A percentile compares a stretch with the other conserved stretches of the same genome.
Evolutionary conservation across 768 basidiomycete genomes (phyloP).

Genomic region (Daedaleopsis nitida): DNA sequence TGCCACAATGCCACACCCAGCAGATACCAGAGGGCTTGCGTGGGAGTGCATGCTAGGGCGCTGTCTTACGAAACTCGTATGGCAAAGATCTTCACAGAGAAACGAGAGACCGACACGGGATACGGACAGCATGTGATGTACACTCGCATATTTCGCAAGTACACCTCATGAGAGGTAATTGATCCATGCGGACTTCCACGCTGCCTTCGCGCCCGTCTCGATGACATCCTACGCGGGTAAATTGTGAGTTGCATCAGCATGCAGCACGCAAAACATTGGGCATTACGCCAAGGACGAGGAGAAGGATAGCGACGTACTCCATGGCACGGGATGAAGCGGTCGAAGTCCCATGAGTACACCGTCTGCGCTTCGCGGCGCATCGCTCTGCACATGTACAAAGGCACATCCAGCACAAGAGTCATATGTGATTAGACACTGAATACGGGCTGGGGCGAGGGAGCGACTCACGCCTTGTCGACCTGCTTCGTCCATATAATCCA

Average conservation of each 20-base stretch:
- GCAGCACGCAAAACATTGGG: conserved; percentile 15
- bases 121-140: not conserved
- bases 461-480: conserved; percentile 14
- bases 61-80: too few relatives aligned
- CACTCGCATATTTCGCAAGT: not conserved
- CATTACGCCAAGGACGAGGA: not conserved
- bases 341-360: conserved; percentile 70
- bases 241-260: too few relatives aligned
- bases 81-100: too few relatives aligned
- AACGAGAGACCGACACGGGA: not conserved
- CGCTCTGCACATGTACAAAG: conserved; percentile 24
- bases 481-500: conserved; percentile 23
- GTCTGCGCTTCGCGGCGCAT: conserved; percentile 61
- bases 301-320: conserved; percentile 35
- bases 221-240: conserved; percentile 40
- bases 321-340: conserved; percentile 69
- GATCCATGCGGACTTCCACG: conserved; percentile 6
- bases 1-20: too few relatives aligned
- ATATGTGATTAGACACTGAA: too few relatives aligned
- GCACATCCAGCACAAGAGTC: not conserved
- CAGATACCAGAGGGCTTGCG: too few relatives aligned
- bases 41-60: too few relatives aligned
- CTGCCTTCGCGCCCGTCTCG: conserved; percentile 44
- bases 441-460: not conserved
- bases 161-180: conserved; percentile 2